Conservation (phyloP, 2,329 filamentous ascomycete genomes). For the Colletotrichum tabaci region DNA sequence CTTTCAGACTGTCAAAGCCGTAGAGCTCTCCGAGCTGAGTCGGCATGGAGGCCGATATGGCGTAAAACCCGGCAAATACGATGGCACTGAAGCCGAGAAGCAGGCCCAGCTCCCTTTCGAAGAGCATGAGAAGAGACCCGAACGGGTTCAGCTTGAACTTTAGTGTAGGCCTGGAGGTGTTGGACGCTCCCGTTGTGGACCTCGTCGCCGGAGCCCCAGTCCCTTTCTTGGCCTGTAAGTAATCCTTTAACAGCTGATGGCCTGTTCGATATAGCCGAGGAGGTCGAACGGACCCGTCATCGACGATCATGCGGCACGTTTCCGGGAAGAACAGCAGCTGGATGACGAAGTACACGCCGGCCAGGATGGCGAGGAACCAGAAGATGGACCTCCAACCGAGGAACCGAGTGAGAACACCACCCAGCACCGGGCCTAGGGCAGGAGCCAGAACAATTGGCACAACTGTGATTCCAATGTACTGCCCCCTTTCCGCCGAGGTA, state of each 20-base stretch:
- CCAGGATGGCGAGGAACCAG: slow-evolving; percentile 52
- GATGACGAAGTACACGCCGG: slow-evolving; percentile 53
- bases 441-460: slow-evolving; percentile 61
- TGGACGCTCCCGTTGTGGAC: slow-evolving; percentile 37
- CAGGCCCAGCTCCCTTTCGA: slow-evolving; percentile 59
- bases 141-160: slow-evolving; percentile 60
- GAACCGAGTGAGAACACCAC: slow-evolving; percentile 54
- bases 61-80: slow-evolving; percentile 66
- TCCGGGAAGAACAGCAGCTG: slow-evolving; percentile 61
- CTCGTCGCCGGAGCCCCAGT: slow-evolving; percentile 14
- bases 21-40: slow-evolving; percentile 66
- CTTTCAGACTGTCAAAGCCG: slow-evolving; percentile 68
- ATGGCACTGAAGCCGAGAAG: slow-evolving; percentile 62
- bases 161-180: slow-evolving; percentile 45
- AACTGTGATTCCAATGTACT: slow-evolving; percentile 58
- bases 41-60: slow-evolving; percentile 62
- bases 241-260: slow-evolving; percentile 45
- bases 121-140: slow-evolving; percentile 56
- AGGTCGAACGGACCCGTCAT: slow-evolving; percentile 64
- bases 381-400: slow-evolving; percentile 62
- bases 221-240: slow-evolving; percentile 33
- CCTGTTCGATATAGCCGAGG: slow-evolving; percentile 55
- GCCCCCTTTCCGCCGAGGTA: slow-evolving; percentile 63
- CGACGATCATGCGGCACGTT: slow-evolving; percentile 63
- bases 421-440: slow-evolving; percentile 59